Evolutionary conservation across 306 rosid genomes (phyloP), one percentile per base, ranked within the genome.

Genomic region (Malus orientalis): DNA sequence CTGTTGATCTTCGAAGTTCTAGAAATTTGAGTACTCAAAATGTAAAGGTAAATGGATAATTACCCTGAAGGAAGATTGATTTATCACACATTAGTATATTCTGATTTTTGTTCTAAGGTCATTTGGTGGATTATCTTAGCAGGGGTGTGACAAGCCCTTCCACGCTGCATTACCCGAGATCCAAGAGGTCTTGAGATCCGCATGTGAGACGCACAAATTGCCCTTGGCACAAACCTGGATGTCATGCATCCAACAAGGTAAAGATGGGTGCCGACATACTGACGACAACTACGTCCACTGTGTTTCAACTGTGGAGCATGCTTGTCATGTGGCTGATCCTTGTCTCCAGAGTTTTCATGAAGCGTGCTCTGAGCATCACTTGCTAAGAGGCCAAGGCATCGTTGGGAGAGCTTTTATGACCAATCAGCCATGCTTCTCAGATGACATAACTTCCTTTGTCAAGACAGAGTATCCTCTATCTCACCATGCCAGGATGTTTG

Each of bases 161-260:
- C 89, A 86, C 64, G 88, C 93, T 69, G 91, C 87, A 67, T 73
- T 96, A 74, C 86, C 90, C 0, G 98, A 96, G 91, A 92, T 96
- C 81, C 90, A 53, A 74, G 87, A 83, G 80, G 86, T 89, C 61
- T 78, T 93, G 76, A 87, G 87, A 87, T 80, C 86, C 49, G 99
- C 99, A 58, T 96, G 99, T 47, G 88, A 89, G 83, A 87, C 86
- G 54, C 91, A 96, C 79, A 87, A 84, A 55, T 88, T 96, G 75
- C 98, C 98, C 60, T 87, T 96, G 70, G 99, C 96, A 62, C 99
- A 96, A 84, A 89, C 98, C 54, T 96, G 99, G 99, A 83, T 87
- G 22, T 81, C 90, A 9, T 95, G 99, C 84, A 74, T 85, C 59
- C 93, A 88, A 80, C 97, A 89, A 80, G 90, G 87, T 51, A 96